Conservation (phyloP, 78 protist species). For the Dictyostelium firmibasis region DNA sequence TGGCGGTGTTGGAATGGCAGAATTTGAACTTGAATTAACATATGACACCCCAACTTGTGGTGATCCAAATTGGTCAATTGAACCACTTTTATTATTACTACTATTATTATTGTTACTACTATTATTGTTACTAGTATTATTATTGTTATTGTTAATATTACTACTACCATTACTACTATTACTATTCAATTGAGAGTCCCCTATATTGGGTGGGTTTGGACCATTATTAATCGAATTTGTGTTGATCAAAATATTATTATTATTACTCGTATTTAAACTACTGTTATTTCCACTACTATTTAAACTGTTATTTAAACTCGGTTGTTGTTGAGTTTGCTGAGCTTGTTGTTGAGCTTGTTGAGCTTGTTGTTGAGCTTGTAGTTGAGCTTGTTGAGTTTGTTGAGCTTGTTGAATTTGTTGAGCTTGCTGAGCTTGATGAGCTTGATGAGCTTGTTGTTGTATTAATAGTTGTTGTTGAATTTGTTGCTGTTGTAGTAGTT, state of each 20-base stretch:
- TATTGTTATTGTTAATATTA: background rate
- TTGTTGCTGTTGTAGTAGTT: background rate
- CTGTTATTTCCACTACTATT: background rate
- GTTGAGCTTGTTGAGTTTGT: background rate
- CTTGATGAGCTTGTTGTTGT: background rate
- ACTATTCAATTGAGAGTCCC: background rate
- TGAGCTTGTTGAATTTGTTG: background rate
- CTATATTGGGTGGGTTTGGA: background rate
- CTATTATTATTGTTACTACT: background rate
- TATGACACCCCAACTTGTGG: background rate
- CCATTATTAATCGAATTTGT: background rate
- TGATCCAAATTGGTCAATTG: background rate
- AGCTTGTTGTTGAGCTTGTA: background rate
- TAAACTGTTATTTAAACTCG: background rate
- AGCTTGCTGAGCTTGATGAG: background rate
- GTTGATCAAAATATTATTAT: background rate
- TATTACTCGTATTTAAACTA: background rate
- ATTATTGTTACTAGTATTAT: background rate
- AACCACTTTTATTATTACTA: background rate
- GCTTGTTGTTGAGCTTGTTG: background rate
- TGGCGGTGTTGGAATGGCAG: slow-evolving; percentile 1
- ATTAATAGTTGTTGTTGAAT: background rate
- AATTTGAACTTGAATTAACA: background rate
- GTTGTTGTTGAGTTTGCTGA: background rate
- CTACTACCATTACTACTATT: background rate